phyloP scores from a whole-genome alignment of 768 basidiomycete species.

The Hebeloma cylindrosporum region DNA sequence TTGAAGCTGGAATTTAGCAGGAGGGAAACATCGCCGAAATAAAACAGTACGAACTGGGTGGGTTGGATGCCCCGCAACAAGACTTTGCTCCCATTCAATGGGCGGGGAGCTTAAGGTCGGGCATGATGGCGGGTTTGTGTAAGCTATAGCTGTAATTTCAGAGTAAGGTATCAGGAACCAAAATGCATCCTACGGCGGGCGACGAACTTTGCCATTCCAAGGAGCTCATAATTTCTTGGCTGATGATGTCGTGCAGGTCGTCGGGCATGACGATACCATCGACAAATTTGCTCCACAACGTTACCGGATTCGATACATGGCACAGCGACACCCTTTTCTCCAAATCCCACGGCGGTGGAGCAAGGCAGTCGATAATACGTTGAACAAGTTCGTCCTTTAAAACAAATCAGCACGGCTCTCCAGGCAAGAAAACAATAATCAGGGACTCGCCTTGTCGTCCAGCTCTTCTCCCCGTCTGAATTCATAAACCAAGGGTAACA shows the following conservation, averaged over 20 bases:
- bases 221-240: conserved; percentile 48
- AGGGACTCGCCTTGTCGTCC: conserved; percentile 27
- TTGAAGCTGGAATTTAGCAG: conserved; percentile 19
- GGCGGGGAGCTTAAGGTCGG: conserved; percentile 41
- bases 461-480: conserved; percentile 3
- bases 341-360: conserved; percentile 22
- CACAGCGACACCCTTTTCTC: conserved; percentile 15
- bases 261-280: conserved; percentile 36
- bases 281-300: conserved; percentile 45
- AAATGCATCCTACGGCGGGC: neutral
- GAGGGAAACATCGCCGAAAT: neutral
- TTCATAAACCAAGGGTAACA: conserved; percentile 46
- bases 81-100: conserved; percentile 59
- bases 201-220: conserved; percentile 53
- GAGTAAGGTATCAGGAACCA: neutral
- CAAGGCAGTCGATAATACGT: conserved; percentile 17
- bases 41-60: conserved; percentile 43
- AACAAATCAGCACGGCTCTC: neutral
- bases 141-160: conserved; percentile 42
- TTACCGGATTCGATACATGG: conserved; percentile 34
- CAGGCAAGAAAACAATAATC: neutral
- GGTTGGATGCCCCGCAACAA: conserved; percentile 59
- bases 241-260: conserved; percentile 39
- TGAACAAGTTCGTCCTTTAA: conserved; percentile 14
- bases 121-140: conserved; percentile 45